phyloP scores from a whole-genome alignment of 495 filamentous ascomycete genomes.

The Penicillium pancosmium region DNA sequence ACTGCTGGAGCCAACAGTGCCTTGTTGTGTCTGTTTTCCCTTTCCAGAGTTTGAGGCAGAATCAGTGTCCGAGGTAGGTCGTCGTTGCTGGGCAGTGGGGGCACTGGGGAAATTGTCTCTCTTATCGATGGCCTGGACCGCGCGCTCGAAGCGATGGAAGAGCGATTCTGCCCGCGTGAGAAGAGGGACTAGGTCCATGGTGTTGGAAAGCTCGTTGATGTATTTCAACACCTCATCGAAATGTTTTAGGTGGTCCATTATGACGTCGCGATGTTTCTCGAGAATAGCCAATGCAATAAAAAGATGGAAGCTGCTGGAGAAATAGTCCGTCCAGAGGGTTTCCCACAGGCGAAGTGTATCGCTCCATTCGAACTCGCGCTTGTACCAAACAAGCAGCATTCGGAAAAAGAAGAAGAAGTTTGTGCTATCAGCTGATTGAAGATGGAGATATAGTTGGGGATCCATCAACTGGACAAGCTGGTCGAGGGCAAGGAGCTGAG shows the following conservation, averaged over 20 bases:
- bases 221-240: constrained; percentile 99
- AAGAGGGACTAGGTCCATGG: constrained; percentile 84
- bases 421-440: constrained; percentile 86
- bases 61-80: constrained; percentile 22
- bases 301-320: constrained; percentile 86
- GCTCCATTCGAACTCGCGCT: constrained; percentile 89
- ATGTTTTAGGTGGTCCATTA: constrained; percentile 90
- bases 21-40: constrained; percentile 38
- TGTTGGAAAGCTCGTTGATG: constrained; percentile 90
- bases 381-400: constrained; percentile 98
- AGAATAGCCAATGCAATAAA: constrained; percentile 93
- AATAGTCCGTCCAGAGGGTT: constrained; percentile 88
- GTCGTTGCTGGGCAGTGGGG: constrained; percentile 57
- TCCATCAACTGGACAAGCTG: constrained; percentile 96
- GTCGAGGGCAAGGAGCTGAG: constrained; percentile 86
- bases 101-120: constrained; percentile 77
- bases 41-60: constrained; percentile 25
- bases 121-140: constrained; percentile 84
- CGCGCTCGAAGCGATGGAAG: constrained; percentile 82
- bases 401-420: constrained; percentile 99
- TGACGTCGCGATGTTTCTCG: constrained; percentile 92
- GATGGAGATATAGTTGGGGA: constrained; percentile 86
- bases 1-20: constrained; percentile 31
- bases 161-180: constrained; percentile 85
- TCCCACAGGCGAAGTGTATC: constrained; percentile 93